phyloP scores from a whole-genome alignment of 2,329 filamentous ascomycete species.

The Fusarium tupiense region DNA sequence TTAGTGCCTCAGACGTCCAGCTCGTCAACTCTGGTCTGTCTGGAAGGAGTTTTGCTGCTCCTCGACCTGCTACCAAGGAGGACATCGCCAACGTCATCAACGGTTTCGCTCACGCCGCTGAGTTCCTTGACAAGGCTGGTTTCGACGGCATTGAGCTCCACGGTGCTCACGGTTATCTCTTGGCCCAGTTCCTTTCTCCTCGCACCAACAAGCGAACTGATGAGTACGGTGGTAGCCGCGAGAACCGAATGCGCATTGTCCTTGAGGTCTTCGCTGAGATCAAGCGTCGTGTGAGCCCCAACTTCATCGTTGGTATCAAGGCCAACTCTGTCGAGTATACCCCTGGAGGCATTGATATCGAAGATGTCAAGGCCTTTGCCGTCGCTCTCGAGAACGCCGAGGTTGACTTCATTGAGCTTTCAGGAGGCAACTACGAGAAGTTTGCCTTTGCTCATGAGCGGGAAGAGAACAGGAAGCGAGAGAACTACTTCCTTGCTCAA shows the following conservation, averaged over 20 bases:
- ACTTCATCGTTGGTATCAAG: slow-evolving; percentile 62
- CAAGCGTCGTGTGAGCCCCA: slow-evolving; percentile 57
- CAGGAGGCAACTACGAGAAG: slow-evolving; percentile 66
- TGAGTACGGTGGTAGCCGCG: slow-evolving; percentile 56
- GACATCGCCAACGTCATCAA: slow-evolving; percentile 21
- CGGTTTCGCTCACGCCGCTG: slow-evolving; percentile 50
- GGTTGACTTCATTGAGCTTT: slow-evolving; percentile 67
- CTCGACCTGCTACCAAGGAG: slow-evolving; percentile 21
- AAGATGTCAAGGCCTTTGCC: slow-evolving; percentile 60
- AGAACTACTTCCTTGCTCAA: slow-evolving; percentile 68
- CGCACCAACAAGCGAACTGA: slow-evolving; percentile 61
- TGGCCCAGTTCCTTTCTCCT: slow-evolving; percentile 59
- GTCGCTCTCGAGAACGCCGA: slow-evolving; percentile 56
- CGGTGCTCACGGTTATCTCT: slow-evolving; percentile 53
- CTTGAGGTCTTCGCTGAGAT: slow-evolving; percentile 52
- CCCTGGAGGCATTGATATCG: slow-evolving; percentile 58
- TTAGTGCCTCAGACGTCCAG: slow-evolving; percentile 64
- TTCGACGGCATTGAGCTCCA: slow-evolving; percentile 32
- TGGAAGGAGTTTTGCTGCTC: slow-evolving; percentile 50
- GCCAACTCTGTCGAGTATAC: slow-evolving; percentile 65
- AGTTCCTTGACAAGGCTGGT: slow-evolving; percentile 49
- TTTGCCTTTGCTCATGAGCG: slow-evolving; percentile 60
- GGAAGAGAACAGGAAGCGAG: slow-evolving; percentile 62
- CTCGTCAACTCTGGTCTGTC: slow-evolving; percentile 65
- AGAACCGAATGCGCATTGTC: slow-evolving; percentile 56